These are phyloP conservation scores for Fusarium pseudograminearum DNA, from an alignment of 2,329 filamentous ascomycete species.

Conservation along the genomic window DNA sequence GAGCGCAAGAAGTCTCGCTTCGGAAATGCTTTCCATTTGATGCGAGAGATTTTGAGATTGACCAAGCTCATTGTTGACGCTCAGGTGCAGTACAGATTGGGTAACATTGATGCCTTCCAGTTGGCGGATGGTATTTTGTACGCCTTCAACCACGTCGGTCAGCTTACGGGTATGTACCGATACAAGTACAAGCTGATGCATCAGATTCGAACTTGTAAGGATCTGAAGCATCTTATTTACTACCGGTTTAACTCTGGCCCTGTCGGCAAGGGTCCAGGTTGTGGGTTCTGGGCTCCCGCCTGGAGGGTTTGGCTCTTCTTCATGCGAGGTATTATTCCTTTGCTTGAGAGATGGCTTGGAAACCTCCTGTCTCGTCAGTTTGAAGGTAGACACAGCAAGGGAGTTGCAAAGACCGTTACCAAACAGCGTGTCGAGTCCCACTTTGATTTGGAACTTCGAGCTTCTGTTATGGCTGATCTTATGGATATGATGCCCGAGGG, in stretches of 20 bases:
- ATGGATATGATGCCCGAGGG: slow-evolving; percentile 99
- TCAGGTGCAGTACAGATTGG: slow-evolving; percentile 96
- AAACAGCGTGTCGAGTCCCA: slow-evolving; percentile 99
- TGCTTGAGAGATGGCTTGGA: slow-evolving; percentile 96
- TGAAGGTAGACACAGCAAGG: slow-evolving; percentile 97
- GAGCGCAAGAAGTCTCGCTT: slow-evolving; percentile 99
- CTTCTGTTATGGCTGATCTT: slow-evolving; percentile 97
- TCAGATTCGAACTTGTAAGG: slow-evolving; percentile 98
- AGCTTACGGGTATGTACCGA: slow-evolving; percentile 98
- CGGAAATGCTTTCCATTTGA: slow-evolving; percentile 98
- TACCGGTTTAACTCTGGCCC: slow-evolving; percentile 98
- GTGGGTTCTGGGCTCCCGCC: slow-evolving; percentile 98
- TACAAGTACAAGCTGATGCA: slow-evolving; percentile 99
- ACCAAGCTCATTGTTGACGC: slow-evolving; percentile 99
- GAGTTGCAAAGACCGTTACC: slow-evolving; percentile 97
- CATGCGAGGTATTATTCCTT: slow-evolving; percentile 96
- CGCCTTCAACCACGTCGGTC: slow-evolving; percentile 98
- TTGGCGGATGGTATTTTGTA: slow-evolving; percentile 99
- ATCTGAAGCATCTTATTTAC: slow-evolving; percentile 98
- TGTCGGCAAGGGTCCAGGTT: slow-evolving; percentile 96
- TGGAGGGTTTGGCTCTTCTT: slow-evolving; percentile 99
- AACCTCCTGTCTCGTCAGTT: slow-evolving; percentile 98
- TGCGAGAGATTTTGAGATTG: slow-evolving; percentile 95
- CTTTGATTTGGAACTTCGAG: slow-evolving; percentile 95
- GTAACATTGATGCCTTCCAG: slow-evolving; percentile 99